Base-by-base conservation (phyloP, 1,284 basidiomycete genomes). In the Bondarzewia mesenterica region DNA sequence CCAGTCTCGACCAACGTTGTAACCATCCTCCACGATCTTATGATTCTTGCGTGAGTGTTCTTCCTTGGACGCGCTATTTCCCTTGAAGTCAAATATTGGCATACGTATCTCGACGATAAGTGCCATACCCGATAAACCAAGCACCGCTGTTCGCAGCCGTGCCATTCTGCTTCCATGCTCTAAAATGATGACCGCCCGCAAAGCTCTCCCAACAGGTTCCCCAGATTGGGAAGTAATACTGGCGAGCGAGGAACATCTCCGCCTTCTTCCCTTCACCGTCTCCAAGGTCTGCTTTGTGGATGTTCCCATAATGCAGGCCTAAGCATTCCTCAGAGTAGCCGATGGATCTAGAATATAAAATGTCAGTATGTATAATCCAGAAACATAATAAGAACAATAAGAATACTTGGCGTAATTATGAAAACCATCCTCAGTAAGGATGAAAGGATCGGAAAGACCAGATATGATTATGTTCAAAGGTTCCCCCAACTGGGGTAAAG, bases 1-100 rank as follows among this genome's bases (percentile, higher is more conserved):
- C 66, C 72, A 79, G 63, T 90, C 82, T 16, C 88, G 78, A 10
- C 87, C 85, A 42, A 84, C 66, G 56, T 90, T 89, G 58, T 88
- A 90, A 5, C 87, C 87, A 50, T 91, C 67, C 7, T 78, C 75
- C 18, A 80, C 72, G 47, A 91, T 89, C 62, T 71, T 80, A 58
- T 91, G 87, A 52, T 80, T 69, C 56, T 77, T 80, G 16, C 70
- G 71, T 2, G 80, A 80, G 55, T 86, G 72, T 78, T 78, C 67
- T 64, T 89, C 86, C 61, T 85, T 82, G 5, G 86, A 89, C 5
- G 72, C 86, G 1, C 85, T 86, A 51, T 27, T 48, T 20, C n/a
- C n/a, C n/a, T n/a, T n/a, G n/a, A n/a, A n/a, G 23, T 18, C 42
- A 5, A 6, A 29, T 25, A 16, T 26, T 7, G 42, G 27, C 16